Conservation (phyloP, 192 early-diverging fungal genomes). For the Backusella tarrabulga region DNA sequence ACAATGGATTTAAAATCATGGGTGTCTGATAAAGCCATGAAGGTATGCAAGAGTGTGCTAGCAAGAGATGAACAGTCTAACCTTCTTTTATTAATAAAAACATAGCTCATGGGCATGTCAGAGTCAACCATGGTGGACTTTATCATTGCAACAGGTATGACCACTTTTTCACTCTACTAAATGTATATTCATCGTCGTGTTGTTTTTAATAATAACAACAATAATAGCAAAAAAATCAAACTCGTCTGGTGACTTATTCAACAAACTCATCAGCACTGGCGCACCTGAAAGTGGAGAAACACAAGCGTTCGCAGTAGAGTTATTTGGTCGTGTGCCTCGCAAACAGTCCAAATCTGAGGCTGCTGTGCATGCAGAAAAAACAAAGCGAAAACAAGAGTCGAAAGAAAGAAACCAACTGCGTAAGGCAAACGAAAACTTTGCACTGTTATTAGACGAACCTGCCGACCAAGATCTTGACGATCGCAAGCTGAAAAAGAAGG, state of each 20-base stretch:
- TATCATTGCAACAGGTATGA: conserved; percentile 57
- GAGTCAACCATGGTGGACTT: conserved; percentile 69
- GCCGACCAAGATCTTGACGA: conserved; percentile 48
- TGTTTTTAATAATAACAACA: neutral
- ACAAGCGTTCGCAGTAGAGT: conserved; percentile 61
- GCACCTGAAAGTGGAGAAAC: conserved; percentile 57
- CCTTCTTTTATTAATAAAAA: neutral
- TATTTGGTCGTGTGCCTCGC: conserved; percentile 62
- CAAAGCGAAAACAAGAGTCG: conserved; percentile 54
- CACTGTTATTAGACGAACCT: conserved; percentile 30
- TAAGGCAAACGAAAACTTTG: conserved; percentile 34
- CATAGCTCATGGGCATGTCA: conserved; percentile 60
- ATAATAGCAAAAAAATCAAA: conserved; percentile 56
- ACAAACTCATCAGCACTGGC: conserved; percentile 56
- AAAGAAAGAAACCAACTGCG: conserved; percentile 55
- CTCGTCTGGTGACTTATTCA: conserved; percentile 49
- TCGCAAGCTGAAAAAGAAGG: conserved; percentile 44
- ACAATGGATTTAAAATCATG: conserved; percentile 48
- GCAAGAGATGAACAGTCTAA: neutral
- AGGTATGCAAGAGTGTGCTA: conserved; percentile 27
- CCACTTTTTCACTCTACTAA: neutral
- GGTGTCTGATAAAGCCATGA: conserved; percentile 68
- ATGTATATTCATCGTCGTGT: neutral
- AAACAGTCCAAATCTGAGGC: conserved; percentile 33
- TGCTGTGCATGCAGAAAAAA: conserved; percentile 38